Evolutionary conservation across 129 eudicot genomes (phyloP).

Genomic region (Artemisia tridentata): DNA sequence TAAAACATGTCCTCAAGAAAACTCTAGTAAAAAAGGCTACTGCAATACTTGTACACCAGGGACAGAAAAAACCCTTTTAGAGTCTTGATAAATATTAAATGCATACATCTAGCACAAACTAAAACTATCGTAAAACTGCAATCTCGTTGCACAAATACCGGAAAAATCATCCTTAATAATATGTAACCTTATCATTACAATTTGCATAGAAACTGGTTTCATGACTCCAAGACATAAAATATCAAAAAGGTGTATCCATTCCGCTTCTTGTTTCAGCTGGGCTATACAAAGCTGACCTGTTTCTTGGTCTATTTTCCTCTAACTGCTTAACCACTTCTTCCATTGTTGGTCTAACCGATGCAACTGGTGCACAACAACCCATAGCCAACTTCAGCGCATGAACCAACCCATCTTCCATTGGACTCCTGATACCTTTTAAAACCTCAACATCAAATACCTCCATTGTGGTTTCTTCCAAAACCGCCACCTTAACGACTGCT

Average conservation of each 20-base stretch:
- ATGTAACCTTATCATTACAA: no score
- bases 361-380: slow-evolving; percentile 99
- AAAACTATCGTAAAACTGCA: no score
- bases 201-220: no score
- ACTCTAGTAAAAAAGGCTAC: no score
- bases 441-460: slow-evolving; percentile 90
- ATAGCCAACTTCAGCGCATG: slow-evolving; percentile 95
- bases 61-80: no score
- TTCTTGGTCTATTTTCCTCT: slow-evolving; percentile 92
- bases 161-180: no score
- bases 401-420: slow-evolving; percentile 96
- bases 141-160: no score
- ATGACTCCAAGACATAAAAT: not conserved
- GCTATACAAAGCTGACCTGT: slow-evolving; percentile 64
- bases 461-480: slow-evolving; percentile 95
- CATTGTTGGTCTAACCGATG: slow-evolving; percentile 82
- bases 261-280: not conserved
- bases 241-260: not conserved
- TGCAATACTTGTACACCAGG: no score
- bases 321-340: slow-evolving; percentile 91
- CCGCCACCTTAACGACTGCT: slow-evolving; percentile 88
- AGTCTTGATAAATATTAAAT: no score
- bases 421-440: slow-evolving; percentile 82
- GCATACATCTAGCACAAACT: no score
- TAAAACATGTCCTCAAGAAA: no score